Percentiles rank a stretch among this genome's conserved stretches.
Evolutionary conservation across 257 asterid species (phyloP).

Genomic region (Sherardia arvensis): DNA sequence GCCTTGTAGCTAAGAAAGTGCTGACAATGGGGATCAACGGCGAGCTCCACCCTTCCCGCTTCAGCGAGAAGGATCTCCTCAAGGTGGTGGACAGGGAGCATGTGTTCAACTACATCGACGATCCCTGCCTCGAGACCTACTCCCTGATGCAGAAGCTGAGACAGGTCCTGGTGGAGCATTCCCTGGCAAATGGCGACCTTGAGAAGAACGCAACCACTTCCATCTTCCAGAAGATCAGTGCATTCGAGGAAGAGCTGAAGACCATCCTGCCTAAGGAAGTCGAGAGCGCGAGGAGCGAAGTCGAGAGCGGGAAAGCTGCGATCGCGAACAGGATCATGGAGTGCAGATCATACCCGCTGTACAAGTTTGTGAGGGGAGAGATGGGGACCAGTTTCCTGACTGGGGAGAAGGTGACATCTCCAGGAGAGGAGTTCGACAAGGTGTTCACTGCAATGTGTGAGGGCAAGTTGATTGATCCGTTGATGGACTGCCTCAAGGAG

Average conservation of each 20-base stretch:
- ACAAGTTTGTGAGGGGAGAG: constrained; percentile 19
- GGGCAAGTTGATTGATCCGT: constrained; percentile 24
- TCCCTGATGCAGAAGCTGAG: constrained; percentile 24
- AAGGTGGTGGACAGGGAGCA: constrained; percentile 24
- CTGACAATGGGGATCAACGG: constrained; percentile 18
- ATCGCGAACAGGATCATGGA: constrained; percentile 16
- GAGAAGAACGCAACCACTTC: constrained; percentile 17
- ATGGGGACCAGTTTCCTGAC: constrained; percentile 14
- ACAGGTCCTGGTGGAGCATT: constrained; percentile 20
- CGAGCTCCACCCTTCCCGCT: constrained; percentile 15
- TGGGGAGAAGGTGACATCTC: constrained; percentile 22
- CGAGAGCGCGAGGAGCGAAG: constrained; percentile 13
- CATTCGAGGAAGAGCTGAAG: constrained; percentile 18
- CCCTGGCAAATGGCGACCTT: constrained; percentile 15
- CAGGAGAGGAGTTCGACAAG: constrained; percentile 25
- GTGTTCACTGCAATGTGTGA: constrained; percentile 21
- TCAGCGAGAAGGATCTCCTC: constrained; percentile 18
- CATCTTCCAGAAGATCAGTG: constrained; percentile 19
- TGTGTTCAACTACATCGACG: constrained; percentile 21
- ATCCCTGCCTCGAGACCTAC: constrained; percentile 22
- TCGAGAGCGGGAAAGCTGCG: constrained; percentile 15
- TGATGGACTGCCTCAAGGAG: constrained; percentile 23
- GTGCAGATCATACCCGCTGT: constrained; percentile 21
- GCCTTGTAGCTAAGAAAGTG: constrained; percentile 14
- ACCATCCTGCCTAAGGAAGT: constrained; percentile 22